Evolutionary conservation across 345 rosid species (phyloP).

Genomic region (Euclidium syriacum): DNA sequence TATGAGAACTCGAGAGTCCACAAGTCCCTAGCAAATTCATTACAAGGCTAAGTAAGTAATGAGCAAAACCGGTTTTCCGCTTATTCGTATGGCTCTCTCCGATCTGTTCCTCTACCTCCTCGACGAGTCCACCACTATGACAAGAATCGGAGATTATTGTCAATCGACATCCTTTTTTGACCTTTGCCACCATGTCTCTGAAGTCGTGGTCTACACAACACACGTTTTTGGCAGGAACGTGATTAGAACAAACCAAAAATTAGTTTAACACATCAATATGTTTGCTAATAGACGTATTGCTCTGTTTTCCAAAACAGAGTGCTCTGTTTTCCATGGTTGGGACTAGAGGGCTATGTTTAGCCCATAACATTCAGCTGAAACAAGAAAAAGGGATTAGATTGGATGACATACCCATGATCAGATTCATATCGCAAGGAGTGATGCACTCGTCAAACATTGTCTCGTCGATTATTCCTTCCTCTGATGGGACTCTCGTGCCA

Average conservation of each 20-base stretch:
- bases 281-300: background rate
- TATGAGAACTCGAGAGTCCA: constrained; percentile 34
- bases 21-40: constrained; percentile 47
- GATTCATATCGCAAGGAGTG: constrained; percentile 30
- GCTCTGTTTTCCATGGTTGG: background rate
- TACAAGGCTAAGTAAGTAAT: constrained; percentile 39
- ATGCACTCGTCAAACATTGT: constrained; percentile 76
- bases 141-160: constrained; percentile 30
- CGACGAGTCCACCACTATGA: constrained; percentile 33
- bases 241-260: background rate
- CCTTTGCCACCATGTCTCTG: constrained; percentile 5
- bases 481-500: constrained; percentile 84
- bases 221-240: background rate
- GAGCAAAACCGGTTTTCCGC: constrained; percentile 29
- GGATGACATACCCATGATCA: constrained; percentile 11
- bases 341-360: background rate
- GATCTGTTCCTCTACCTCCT: constrained; percentile 23
- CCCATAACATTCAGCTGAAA: background rate
- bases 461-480: constrained; percentile 63
- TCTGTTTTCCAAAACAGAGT: background rate
- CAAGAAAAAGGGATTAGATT: background rate
- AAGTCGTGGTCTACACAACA: constrained; percentile 23
- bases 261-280: background rate
- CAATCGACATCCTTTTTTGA: constrained; percentile 1
- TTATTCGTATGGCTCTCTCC: constrained; percentile 8